phyloP scores from a whole-genome alignment of 192 early-diverging fungal genomes.

The Chytriomyces hyalinus region DNA sequence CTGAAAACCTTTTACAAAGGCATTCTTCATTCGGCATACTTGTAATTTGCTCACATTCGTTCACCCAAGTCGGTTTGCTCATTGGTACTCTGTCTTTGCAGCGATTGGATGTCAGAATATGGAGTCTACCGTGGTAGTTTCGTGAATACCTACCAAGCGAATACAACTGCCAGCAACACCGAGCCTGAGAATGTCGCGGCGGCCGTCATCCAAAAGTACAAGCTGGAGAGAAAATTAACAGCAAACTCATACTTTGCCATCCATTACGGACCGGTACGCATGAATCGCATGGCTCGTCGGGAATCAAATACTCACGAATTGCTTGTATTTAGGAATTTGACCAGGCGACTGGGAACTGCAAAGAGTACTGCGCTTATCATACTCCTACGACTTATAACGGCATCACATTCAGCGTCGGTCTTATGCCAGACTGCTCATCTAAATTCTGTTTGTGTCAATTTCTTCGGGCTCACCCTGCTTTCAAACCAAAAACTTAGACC shows the following conservation, averaged over 20 bases:
- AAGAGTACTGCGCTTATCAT: neutral
- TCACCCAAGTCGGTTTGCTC: neutral
- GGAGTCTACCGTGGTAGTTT: neutral
- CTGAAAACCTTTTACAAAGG: neutral
- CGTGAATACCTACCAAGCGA: neutral
- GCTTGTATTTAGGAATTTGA: neutral
- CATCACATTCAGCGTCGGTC: neutral
- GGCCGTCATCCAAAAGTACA: neutral
- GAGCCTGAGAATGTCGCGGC: neutral
- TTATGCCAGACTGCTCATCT: neutral
- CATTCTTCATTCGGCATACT: neutral
- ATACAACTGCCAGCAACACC: neutral
- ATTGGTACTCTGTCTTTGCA: neutral
- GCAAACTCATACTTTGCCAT: neutral
- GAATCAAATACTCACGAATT: too few species aligned
- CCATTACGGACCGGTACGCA: conserved; percentile 1
- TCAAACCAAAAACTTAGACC: too few species aligned
- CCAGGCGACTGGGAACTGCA: neutral
- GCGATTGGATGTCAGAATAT: conserved; percentile 1
- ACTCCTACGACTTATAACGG: neutral
- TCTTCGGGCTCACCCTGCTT: too few species aligned
- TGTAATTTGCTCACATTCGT: neutral
- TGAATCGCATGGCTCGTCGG: too few species aligned
- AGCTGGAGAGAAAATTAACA: neutral
- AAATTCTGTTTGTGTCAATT: neutral